These are phyloP conservation scores for Termitomyces sp. DNA, from an alignment of 768 basidiomycete genomes.

Conservation along the genomic window DNA sequence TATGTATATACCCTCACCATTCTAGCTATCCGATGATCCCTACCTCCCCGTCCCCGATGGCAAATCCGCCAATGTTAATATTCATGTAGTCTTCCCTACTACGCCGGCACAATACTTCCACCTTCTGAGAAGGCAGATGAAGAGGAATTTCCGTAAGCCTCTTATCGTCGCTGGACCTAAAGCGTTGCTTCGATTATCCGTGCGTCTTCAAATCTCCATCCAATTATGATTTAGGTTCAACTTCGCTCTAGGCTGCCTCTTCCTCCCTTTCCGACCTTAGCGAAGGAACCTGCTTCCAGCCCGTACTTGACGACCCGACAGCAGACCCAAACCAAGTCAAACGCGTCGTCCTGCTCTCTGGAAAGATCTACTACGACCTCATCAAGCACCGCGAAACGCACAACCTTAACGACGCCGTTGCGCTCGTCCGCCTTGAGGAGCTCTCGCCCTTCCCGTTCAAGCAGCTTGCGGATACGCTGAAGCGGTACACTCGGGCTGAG, in stretches of 20 bases:
- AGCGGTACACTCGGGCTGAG: conserved; percentile 36
- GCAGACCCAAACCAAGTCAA: conserved; percentile 36
- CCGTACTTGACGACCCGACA: conserved; percentile 58
- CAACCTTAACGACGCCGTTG: conserved; percentile 47
- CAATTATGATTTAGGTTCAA: not conserved
- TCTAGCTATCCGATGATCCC: conserved; percentile 74
- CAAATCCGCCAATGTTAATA: conserved; percentile 61
- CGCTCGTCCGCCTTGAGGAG: conserved; percentile 80
- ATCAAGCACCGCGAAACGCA: conserved; percentile 59
- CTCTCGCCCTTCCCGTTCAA: conserved; percentile 84
- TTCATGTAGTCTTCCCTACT: conserved; percentile 83
- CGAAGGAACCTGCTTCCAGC: conserved; percentile 58
- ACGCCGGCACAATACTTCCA: conserved; percentile 94
- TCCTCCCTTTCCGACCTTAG: conserved; percentile 63
- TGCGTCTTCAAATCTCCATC: conserved; percentile 21
- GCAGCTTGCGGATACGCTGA: conserved; percentile 42
- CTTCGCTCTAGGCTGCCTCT: conserved; percentile 57
- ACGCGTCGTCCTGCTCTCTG: conserved; percentile 72
- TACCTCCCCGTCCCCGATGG: conserved; percentile 29
- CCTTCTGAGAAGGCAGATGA: conserved; percentile 81
- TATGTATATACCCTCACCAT: not conserved
- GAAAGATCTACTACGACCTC: conserved; percentile 89
- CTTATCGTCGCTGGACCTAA: conserved; percentile 85
- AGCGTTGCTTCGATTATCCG: conserved; percentile 72
- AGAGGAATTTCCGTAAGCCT: conserved; percentile 84